Conservation (phyloP, 192 early-diverging fungal genomes). For the Backusella tarrabulga region DNA sequence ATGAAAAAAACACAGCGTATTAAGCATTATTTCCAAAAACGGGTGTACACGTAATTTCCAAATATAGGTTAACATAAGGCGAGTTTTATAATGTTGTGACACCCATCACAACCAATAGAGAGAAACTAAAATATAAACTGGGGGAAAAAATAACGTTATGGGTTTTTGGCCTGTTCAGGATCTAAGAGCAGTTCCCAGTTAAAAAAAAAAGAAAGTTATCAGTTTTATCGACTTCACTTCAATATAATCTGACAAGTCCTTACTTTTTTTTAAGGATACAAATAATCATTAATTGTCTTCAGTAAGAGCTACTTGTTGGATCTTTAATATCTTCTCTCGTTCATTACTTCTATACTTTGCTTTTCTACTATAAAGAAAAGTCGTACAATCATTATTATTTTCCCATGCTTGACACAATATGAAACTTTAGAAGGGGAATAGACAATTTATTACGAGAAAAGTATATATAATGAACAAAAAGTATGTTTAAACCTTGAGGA, state of each 20-base stretch:
- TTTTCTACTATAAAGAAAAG: background rate
- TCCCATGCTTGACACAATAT: background rate
- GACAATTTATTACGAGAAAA: background rate
- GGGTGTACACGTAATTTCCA: too few relatives aligned
- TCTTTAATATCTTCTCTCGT: background rate
- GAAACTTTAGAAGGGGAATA: background rate
- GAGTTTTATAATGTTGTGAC: too few relatives aligned
- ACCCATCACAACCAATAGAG: too few relatives aligned
- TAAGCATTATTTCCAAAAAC: too few relatives aligned
- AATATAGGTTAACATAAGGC: too few relatives aligned
- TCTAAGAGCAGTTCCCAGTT: background rate
- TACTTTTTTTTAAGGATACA: background rate
- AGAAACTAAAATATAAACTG: background rate
- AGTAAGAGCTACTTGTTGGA: background rate
- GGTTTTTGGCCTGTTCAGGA: background rate
- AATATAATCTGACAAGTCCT: background rate
- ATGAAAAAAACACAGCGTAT: too few relatives aligned
- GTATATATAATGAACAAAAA: background rate
- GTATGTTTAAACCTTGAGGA: constrained; percentile 25
- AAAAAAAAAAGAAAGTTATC: background rate
- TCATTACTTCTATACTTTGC: background rate
- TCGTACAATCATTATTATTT: background rate
- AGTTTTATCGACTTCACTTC: background rate
- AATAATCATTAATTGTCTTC: background rate
- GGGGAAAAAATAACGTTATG: background rate